phyloP scores from a whole-genome alignment of 257 asterid genomes.

The Phtheirospermum japonicum region DNA sequence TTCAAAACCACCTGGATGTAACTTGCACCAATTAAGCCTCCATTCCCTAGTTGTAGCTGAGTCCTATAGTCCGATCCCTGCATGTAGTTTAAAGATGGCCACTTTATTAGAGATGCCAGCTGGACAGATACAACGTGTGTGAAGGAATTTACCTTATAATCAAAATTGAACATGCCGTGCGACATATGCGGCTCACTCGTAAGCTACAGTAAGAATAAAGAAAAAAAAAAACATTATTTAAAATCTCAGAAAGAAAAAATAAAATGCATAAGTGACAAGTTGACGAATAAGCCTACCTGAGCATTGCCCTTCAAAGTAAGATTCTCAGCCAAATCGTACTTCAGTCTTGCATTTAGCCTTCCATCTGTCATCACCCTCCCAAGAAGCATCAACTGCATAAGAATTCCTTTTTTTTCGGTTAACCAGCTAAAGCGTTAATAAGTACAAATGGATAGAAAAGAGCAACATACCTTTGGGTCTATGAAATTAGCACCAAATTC shows the following conservation, averaged over 20 bases:
- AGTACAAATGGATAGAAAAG: not conserved
- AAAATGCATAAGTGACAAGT: not conserved
- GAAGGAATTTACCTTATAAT: constrained; percentile 73
- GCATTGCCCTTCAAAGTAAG: constrained; percentile 79
- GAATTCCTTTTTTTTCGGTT: constrained; percentile 24
- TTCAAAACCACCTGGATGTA: constrained; percentile 68
- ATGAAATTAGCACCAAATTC: constrained; percentile 95
- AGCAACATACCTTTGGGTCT: constrained; percentile 63
- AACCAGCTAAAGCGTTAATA: constrained; percentile 9
- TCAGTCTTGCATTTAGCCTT: constrained; percentile 77
- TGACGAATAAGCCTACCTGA: constrained; percentile 52
- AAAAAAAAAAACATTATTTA: constrained; percentile 18
- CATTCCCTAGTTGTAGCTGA: constrained; percentile 76
- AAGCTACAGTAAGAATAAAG: constrained; percentile 69
- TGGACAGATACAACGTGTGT: not conserved
- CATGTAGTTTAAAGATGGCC: constrained; percentile 22
- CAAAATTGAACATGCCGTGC: constrained; percentile 83
- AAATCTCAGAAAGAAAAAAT: constrained; percentile 14
- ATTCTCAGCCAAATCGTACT: constrained; percentile 84
- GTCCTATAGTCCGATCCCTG: constrained; percentile 83
- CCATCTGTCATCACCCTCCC: constrained; percentile 91
- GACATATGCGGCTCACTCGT: constrained; percentile 95
- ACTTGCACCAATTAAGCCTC: constrained; percentile 80
- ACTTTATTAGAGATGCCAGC: constrained; percentile 27
- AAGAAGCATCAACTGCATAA: constrained; percentile 75